A percentile compares a stretch with the other conserved stretches of the same genome.
Conservation (phyloP, 2,329 filamentous ascomycete genomes). For the Aspergillus spinulosporus region DNA sequence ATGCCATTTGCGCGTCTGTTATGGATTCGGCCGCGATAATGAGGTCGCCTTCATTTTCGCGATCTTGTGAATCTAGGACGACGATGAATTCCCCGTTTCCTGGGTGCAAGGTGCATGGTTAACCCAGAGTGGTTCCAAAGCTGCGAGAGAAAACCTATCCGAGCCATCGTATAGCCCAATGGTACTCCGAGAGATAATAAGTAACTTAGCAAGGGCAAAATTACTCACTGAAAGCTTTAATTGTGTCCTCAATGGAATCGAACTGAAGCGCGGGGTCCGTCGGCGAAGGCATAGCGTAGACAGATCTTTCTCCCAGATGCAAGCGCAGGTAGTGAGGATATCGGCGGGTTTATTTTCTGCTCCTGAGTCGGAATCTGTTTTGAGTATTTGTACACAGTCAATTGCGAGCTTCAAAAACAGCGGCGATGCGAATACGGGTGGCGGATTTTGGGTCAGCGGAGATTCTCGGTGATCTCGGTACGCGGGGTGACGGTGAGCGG, state of each 20-base stretch:
- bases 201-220: not conserved
- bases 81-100: constrained; percentile 88
- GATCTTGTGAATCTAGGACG: constrained; percentile 85
- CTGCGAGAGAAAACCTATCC: not conserved
- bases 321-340: not conserved
- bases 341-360: not conserved
- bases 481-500: not conserved
- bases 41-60: constrained; percentile 97
- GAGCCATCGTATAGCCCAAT: not conserved
- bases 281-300: constrained; percentile 36
- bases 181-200: not conserved
- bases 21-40: constrained; percentile 87
- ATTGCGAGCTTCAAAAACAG: not conserved
- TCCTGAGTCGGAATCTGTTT: not conserved
- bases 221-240: constrained; percentile 44
- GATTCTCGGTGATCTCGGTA: constrained; percentile 1
- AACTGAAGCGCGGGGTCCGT: constrained; percentile 38
- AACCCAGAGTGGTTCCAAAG: constrained; percentile 2
- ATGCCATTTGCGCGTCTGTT: constrained; percentile 88
- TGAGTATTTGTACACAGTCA: not conserved
- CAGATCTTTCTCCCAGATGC: not conserved
- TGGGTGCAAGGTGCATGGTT: constrained; percentile 34
- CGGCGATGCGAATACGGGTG: not conserved
- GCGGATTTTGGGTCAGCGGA: constrained; percentile 12
- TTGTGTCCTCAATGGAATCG: constrained; percentile 45